Evolutionary conservation across 208 protist species (phyloP).

Genomic region (Herpetomonas tarakana): DNA sequence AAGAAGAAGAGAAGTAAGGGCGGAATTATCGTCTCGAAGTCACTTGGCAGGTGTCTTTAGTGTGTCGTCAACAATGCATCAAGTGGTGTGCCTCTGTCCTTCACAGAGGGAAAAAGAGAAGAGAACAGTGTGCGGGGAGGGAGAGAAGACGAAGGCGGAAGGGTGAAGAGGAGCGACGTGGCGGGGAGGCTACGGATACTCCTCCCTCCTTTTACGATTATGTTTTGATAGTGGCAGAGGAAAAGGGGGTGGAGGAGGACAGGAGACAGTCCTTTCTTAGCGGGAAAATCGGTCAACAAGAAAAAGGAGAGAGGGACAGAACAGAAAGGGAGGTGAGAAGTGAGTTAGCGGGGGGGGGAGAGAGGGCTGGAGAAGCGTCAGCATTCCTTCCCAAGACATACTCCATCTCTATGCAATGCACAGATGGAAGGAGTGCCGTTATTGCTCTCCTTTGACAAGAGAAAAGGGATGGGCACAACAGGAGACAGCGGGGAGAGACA

Average conservation of each 20-base stretch:
- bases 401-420: no score
- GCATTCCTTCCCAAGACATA: no score
- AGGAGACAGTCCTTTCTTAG: neutral
- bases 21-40: neutral
- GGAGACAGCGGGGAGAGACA: no score
- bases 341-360: no score
- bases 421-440: no score
- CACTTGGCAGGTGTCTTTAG: neutral
- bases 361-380: neutral
- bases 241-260: neutral
- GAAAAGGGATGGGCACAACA: no score
- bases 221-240: neutral
- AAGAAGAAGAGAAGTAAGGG: conserved; percentile 6
- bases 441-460: no score
- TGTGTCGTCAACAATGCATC: neutral
- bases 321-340: no score
- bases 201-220: neutral
- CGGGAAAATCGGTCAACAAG: neutral
- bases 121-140: neutral
- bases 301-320: neutral
- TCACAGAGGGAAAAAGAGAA: conserved; percentile 8
- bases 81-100: neutral
- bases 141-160: neutral
- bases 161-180: neutral
- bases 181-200: no score